A percentile compares a stretch with the other conserved stretches of the same genome.
These are phyloP conservation scores for Gloeopeniophorella convolvens DNA, from an alignment of 768 basidiomycete species.

Conservation along the genomic window DNA sequence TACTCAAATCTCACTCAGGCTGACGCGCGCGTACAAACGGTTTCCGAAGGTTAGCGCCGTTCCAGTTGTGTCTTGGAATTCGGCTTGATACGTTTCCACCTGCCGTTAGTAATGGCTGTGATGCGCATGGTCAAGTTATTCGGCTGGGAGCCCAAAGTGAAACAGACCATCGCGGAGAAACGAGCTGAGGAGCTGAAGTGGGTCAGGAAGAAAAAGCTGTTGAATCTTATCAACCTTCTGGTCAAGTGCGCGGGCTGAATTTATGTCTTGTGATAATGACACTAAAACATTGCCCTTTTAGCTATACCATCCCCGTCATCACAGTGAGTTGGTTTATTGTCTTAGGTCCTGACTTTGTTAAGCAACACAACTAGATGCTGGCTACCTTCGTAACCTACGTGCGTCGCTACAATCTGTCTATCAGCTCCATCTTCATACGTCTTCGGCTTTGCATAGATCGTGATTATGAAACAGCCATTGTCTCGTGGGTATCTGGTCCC, in stretches of 20 bases:
- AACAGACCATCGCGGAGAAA: conserved; percentile 26
- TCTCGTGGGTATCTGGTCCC: conserved; percentile 21
- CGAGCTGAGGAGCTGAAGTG: conserved; percentile 35
- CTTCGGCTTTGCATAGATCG: too few relatives aligned
- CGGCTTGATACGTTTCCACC: too few relatives aligned
- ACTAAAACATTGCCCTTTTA: conserved; percentile 18
- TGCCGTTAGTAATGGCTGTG: conserved; percentile 28
- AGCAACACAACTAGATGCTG: conserved; percentile 25
- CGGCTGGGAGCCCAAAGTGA: conserved; percentile 49
- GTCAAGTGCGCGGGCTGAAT: too few relatives aligned
- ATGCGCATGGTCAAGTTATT: conserved; percentile 54
- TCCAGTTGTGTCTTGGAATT: background rate
- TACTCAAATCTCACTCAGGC: too few relatives aligned
- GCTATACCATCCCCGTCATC: conserved; percentile 33
- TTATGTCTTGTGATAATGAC: background rate
- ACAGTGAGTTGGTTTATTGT: conserved; percentile 23
- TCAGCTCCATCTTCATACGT: too few relatives aligned
- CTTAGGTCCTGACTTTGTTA: background rate
- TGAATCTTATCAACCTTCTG: conserved; percentile 29
- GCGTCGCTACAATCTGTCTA: background rate
- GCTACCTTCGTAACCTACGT: conserved; percentile 32
- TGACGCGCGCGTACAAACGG: conserved; percentile 39
- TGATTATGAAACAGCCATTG: conserved; percentile 30
- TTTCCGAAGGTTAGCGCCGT: conserved; percentile 34
- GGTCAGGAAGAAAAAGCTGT: conserved; percentile 31